Evolutionary conservation across 2,329 filamentous ascomycete genomes (phyloP).

Genomic region (Talaromyces sp.): DNA sequence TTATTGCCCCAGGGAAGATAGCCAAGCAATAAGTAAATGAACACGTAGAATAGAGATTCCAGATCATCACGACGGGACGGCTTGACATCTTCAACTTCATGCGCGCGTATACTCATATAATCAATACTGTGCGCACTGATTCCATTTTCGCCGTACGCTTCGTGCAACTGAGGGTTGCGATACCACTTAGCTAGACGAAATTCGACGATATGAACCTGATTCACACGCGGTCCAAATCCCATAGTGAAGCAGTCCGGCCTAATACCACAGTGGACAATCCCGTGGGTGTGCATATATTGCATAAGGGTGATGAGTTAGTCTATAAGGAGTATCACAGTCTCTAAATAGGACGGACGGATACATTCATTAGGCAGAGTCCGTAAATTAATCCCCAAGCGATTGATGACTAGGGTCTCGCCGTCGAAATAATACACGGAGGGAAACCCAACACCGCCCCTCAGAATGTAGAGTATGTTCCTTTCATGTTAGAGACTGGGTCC

Average conservation of each 20-base stretch:
- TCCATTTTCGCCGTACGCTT: conserved; percentile 99
- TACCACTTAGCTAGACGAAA: conserved; percentile 99
- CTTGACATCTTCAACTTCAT: conserved; percentile 94
- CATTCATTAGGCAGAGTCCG: no score
- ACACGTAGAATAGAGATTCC: conserved; percentile 98
- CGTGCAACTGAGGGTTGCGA: conserved; percentile 97
- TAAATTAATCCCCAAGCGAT: no score
- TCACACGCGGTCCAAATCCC: conserved; percentile 98
- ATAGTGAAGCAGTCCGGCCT: conserved; percentile 99
- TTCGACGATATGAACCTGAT: conserved; percentile 99
- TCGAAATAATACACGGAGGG: conserved; percentile 98
- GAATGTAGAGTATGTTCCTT: no score
- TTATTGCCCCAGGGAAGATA: conserved; percentile 99
- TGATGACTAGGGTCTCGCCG: no score
- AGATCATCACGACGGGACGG: conserved; percentile 99
- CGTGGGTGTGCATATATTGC: no score
- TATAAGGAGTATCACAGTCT: no score
- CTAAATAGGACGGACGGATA: no score
- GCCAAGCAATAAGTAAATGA: conserved; percentile 99
- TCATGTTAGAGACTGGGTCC: no score
- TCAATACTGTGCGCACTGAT: conserved; percentile 99
- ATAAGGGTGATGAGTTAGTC: no score
- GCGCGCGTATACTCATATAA: conserved; percentile 98
- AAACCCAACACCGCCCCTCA: conserved; percentile 96
- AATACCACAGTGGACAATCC: conserved; percentile 99